Evolutionary conservation across 2,329 filamentous ascomycete species (phyloP), one percentile per base, ranked within the genome.

Genomic region (Elsinoe fawcettii): DNA sequence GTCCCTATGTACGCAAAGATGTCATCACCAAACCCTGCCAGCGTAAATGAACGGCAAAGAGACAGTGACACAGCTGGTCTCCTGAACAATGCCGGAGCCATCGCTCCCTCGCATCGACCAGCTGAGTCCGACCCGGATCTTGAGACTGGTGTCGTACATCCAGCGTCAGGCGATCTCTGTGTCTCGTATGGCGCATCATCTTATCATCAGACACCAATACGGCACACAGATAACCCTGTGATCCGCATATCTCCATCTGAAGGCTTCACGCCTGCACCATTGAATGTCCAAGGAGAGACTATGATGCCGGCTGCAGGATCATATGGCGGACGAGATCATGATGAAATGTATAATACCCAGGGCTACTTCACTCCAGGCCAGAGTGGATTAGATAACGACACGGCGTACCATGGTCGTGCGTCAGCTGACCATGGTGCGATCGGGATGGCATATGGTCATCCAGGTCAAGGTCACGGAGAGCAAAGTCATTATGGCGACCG

Each of bases 31-130:
- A 37, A 23, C 7, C 16, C 34, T 25, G 23, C 43, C 30, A 23
- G n/a, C 41, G 51, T 25, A 18, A 37, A 12, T 2, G 43, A 20
- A 25, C 18, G 14, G 12, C 23, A 30, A 20, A 22, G 18, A 27
- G 37, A 60, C 18, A 56, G 37, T 12, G 58, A 60, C 23, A 57
- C 49, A 11, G 55, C 55, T 8, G 58, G 55, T 20, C 41, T 60
- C 22, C 55, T 60, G 12, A 23, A 47, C 39, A 49, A 60, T 22
- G 54, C 58, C 7, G 54, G 30, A 16, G 8, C 18, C 14, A 34
- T 25, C 11, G 22, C 53, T 32, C 36, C 53, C 8, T 22, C 53
- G 9, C 36, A 55, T 36, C 39, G 43, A 34, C 23, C 54, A 2
- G 27, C 39, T 11, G 32, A 41, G n/a, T 39, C 27, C 25, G 23